phyloP scores from a whole-genome alignment of 192 early-diverging fungal species.

The Allomyces arbusculus region DNA sequence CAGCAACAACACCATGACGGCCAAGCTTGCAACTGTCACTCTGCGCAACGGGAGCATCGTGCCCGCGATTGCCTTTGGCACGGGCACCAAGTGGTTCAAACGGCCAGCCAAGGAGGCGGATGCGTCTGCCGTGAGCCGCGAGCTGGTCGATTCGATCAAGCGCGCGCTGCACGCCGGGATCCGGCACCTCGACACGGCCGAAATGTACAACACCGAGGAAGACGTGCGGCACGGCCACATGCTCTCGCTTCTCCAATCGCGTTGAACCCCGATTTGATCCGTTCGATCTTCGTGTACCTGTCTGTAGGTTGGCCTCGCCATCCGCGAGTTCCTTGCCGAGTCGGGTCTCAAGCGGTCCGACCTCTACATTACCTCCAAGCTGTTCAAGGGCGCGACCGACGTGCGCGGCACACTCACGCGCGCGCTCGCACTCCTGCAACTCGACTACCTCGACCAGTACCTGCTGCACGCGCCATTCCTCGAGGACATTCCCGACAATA shows the following conservation, averaged over 20 bases:
- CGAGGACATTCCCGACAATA: background rate
- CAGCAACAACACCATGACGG: background rate
- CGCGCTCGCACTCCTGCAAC: background rate
- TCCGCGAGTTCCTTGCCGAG: background rate
- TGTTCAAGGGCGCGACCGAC: background rate
- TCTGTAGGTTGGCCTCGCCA: background rate
- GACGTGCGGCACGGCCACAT: background rate
- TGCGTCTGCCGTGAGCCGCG: background rate
- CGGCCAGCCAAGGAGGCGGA: background rate
- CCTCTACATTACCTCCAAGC: background rate
- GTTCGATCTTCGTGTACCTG: too few relatives aligned
- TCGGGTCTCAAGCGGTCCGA: background rate
- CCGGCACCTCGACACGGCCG: background rate
- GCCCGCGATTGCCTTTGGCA: background rate
- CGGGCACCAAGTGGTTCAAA: background rate
- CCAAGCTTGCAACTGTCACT: background rate
- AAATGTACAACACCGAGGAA: background rate
- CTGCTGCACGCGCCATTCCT: constrained; percentile 3
- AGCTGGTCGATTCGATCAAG: background rate
- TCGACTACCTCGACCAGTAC: constrained; percentile 3
- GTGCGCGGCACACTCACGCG: background rate
- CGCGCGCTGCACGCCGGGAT: background rate
- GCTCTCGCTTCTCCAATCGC: too few relatives aligned
- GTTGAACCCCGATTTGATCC: too few relatives aligned
- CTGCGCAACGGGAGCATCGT: background rate